Percentiles rank a stretch among this genome's conserved stretches.
Conservation (phyloP, 345 rosid species). For the Viola odorata region DNA sequence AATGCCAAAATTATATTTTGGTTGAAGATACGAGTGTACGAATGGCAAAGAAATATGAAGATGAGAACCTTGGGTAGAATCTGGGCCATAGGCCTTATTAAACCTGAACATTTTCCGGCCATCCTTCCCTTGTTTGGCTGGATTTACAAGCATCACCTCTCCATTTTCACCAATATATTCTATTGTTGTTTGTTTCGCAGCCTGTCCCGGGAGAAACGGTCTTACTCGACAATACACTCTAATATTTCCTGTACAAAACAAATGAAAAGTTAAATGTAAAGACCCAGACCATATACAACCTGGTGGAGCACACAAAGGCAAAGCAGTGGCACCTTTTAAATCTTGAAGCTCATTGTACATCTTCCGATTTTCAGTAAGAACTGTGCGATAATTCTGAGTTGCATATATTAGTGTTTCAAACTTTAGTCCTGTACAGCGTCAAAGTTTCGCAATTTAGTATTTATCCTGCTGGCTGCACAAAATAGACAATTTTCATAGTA, state of each 20-base stretch:
- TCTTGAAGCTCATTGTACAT: slow-evolving; percentile 91
- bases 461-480: background rate
- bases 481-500: background rate
- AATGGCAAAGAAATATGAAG: background rate
- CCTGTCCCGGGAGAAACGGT: slow-evolving; percentile 68
- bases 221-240: slow-evolving; percentile 83
- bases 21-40: too few relatives aligned
- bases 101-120: slow-evolving; percentile 61
- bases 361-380: slow-evolving; percentile 75
- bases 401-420: slow-evolving; percentile 48
- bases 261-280: slow-evolving; percentile 4
- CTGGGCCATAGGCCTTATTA: slow-evolving; percentile 66
- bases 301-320: background rate
- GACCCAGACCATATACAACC: background rate
- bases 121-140: slow-evolving; percentile 72
- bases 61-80: slow-evolving; percentile 71
- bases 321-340: slow-evolving; percentile 53
- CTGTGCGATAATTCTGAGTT: slow-evolving; percentile 60
- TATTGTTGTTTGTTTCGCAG: slow-evolving; percentile 42
- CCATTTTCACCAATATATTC: slow-evolving; percentile 76
- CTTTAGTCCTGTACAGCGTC: slow-evolving; percentile 43
- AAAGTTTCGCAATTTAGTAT: slow-evolving; percentile 6
- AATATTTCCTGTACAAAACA: slow-evolving; percentile 62
- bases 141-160: slow-evolving; percentile 61
- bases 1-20: background rate